Evolutionary conservation across 805 yeast genomes (phyloP), one percentile per base, ranked within the genome.

Genomic region (Blastobotrys americana): DNA sequence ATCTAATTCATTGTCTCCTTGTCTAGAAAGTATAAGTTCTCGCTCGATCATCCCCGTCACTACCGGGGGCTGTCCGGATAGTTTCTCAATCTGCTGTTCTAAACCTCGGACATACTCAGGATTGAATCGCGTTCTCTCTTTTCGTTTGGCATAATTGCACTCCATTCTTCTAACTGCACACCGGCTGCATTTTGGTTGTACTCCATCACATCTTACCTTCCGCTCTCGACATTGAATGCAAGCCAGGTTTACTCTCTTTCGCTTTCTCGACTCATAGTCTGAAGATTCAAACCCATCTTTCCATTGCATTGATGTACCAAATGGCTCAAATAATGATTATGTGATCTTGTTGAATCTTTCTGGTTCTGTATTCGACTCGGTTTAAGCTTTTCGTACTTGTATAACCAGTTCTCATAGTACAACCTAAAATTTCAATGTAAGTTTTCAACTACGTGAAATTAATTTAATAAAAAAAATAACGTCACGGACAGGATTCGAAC

Each of bases 401-500:
- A n/a, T n/a, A n/a, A n/a, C n/a, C n/a, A n/a, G n/a, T n/a, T n/a
- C n/a, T n/a, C n/a, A n/a, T n/a, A n/a, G n/a, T n/a, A n/a, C n/a
- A n/a, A n/a, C n/a, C n/a, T n/a, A n/a, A n/a, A n/a, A n/a, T n/a
- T n/a, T n/a, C n/a, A n/a, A n/a, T n/a, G n/a, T n/a, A n/a, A n/a
- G n/a, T n/a, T n/a, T n/a, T n/a, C n/a, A n/a, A n/a, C n/a, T n/a
- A n/a, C n/a, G n/a, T n/a, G n/a, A n/a, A n/a, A n/a, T n/a, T n/a
- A n/a, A n/a, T n/a, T n/a, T n/a, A n/a, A n/a, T n/a, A n/a, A 16
- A 55, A 64, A 74, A 76, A 76, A 71, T 76, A 70, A 69, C 95
- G 96, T 84, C 84, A 86, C 94, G 83, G 94, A 85, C 95, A 86
- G 94, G 96, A 86, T 86, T 86, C 96, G 96, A 86, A 86, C 96